Evolutionary conservation across 768 basidiomycete genomes (phyloP).

Genomic region (Dictyophora rubrovolvata): DNA sequence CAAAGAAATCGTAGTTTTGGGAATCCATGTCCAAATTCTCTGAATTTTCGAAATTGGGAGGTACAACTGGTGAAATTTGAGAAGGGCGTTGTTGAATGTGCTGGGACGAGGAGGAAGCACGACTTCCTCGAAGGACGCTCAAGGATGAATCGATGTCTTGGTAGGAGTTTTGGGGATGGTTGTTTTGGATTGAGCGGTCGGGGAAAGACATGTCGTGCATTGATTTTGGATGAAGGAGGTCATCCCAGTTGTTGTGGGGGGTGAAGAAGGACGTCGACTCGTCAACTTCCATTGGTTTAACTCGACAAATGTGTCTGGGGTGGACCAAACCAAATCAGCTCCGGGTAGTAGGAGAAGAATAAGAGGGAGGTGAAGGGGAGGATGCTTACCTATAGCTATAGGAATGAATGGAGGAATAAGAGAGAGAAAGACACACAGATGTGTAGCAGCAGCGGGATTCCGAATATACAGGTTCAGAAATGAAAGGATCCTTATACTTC

Average conservation of each 20-base stretch:
- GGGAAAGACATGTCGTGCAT: slow-evolving; percentile 1
- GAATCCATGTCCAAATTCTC: slow-evolving; percentile 55
- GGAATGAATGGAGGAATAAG: background rate
- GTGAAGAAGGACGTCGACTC: slow-evolving; percentile 6
- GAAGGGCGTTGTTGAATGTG: slow-evolving; percentile 13
- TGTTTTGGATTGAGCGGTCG: slow-evolving; percentile 2
- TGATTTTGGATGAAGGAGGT: slow-evolving; percentile 4
- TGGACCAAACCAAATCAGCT: background rate
- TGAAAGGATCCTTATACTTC: background rate
- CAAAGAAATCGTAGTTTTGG: slow-evolving; percentile 54
- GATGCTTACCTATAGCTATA: background rate
- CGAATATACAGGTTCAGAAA: background rate
- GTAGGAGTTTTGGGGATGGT: background rate
- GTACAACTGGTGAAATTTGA: slow-evolving; percentile 28
- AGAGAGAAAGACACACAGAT: background rate
- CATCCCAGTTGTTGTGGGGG: slow-evolving; percentile 3
- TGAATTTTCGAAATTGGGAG: slow-evolving; percentile 36
- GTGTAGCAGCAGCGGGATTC: background rate
- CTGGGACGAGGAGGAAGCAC: slow-evolving; percentile 21
- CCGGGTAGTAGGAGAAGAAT: background rate
- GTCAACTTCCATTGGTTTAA: slow-evolving; percentile 1
- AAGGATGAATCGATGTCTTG: slow-evolving; percentile 4
- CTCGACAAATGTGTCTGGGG: background rate
- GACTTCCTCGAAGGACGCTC: slow-evolving; percentile 21
- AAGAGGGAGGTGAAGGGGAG: background rate